phyloP scores from a whole-genome alignment of 176 grass and related monocot genomes.

The Triticum turgidum region DNA sequence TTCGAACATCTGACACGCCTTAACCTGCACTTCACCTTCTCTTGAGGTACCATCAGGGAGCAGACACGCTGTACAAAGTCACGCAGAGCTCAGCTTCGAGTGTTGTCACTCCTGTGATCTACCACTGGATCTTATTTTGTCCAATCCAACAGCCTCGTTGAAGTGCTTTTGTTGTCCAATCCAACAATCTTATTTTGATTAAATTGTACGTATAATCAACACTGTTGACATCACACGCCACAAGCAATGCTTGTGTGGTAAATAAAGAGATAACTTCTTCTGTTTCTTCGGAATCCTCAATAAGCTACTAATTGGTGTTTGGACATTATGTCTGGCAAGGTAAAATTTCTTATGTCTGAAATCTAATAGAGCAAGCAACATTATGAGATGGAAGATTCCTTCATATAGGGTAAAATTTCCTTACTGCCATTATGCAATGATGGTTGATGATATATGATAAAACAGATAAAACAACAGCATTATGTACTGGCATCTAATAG shows the following conservation, averaged over 20 bases:
- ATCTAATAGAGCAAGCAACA: background rate
- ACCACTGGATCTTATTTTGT: slow-evolving; percentile 11
- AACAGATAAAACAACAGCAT: background rate
- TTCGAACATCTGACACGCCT: slow-evolving; percentile 29
- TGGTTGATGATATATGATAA: background rate
- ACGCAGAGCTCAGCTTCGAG: slow-evolving; percentile 3
- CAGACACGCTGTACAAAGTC: background rate
- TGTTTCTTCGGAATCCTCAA: background rate
- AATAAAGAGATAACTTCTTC: slow-evolving; percentile 1
- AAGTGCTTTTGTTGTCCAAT: background rate
- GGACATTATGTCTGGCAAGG: background rate
- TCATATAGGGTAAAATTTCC: background rate
- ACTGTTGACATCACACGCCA: background rate
- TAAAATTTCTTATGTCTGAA: background rate
- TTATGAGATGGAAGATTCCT: background rate
- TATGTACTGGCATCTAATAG: background rate
- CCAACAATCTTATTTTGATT: background rate
- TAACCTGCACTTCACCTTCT: background rate
- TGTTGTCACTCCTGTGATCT: background rate
- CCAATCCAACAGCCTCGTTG: slow-evolving; percentile 4
- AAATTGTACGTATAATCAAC: background rate
- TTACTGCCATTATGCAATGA: background rate
- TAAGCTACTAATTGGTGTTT: background rate
- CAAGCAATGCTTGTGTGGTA: slow-evolving; percentile 12
- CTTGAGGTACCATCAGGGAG: background rate